Evolutionary conservation across 2,329 filamentous ascomycete species (phyloP), one percentile per base, ranked within the genome.

Genomic region (Cryphonectria radicalis): DNA sequence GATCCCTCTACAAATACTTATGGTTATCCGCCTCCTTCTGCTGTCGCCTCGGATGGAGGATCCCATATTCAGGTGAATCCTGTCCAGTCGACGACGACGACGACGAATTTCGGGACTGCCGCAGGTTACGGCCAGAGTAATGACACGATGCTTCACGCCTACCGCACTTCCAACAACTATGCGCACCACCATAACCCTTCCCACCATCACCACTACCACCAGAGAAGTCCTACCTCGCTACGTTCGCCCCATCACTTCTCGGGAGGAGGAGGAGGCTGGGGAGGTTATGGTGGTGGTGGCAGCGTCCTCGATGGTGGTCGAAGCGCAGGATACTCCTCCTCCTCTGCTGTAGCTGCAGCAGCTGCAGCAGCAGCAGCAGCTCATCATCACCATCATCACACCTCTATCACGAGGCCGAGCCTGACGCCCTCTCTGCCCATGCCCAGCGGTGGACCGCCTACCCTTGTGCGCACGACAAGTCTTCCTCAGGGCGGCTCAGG

Each of bases 381-480:
- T 6, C 42, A 43, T 6, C 79, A 83, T 69, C 84, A 87, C 1
- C 42, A 43, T 17, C 79, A 83, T 69, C 84, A 87, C 70, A 78
- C 81, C 0, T 77, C 81, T 1, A 82, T 87, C 65, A 78, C 82
- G 8, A 82, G 87, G 32, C 81, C 85, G 1, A 83, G 81, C 69
- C 76, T 88, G 74, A 83, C 85, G 40, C 80, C 85, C n/a, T 82
- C 86, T 57, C 82, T 86, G 72, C 83, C 86, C 1, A 80, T 83
- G 0, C 79, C 82, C 0, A 79, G 79, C 35, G 67, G 74, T 0
- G 73, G 69, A 35, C 78, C 82, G 4, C 87, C 88, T 1, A 82
- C 84, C 74, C 83, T 90, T 2, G 83, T 89, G 32, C 83, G 88
- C 50, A 90, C 88, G 4, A 90, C 87, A 79, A 89, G 86, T 1